These are phyloP conservation scores for Ganoderma sinense DNA, from an alignment of 1,284 basidiomycete species.

Conservation along the genomic window DNA sequence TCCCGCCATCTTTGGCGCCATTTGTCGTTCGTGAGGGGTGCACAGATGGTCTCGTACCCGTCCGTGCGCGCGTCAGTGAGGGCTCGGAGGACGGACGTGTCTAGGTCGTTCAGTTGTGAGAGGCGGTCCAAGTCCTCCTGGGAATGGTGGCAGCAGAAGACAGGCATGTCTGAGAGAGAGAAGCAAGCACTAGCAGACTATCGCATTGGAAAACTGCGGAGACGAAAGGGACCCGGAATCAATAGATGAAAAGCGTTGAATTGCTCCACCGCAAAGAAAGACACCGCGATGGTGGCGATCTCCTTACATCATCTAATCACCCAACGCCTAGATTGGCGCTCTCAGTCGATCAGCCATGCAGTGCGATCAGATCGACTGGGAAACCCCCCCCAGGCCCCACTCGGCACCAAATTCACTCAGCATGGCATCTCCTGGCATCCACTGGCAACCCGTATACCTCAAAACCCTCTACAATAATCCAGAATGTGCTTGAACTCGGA, in stretches of 20 bases:
- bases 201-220: constrained; percentile 7
- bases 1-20: constrained; percentile 92
- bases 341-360: neutral
- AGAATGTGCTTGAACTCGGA: neutral
- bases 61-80: constrained; percentile 58
- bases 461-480: neutral
- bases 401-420: neutral
- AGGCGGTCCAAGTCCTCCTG: constrained; percentile 46
- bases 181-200: constrained; percentile 2
- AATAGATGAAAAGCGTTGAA: neutral
- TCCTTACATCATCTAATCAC: constrained; percentile 16
- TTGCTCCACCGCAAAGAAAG: neutral
- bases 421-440: too few species aligned
- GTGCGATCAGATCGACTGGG: constrained; percentile 7
- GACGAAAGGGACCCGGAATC: neutral
- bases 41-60: constrained; percentile 72
- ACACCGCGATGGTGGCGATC: neutral
- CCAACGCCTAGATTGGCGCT: constrained; percentile 7
- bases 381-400: neutral
- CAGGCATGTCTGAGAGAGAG: constrained; percentile 38
- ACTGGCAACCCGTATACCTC: neutral
- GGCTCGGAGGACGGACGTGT: constrained; percentile 60
- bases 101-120: constrained; percentile 29
- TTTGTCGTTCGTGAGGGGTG: constrained; percentile 87
- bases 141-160: constrained; percentile 44